Evolutionary conservation across 2,329 filamentous ascomycete species (phyloP), one percentile per base, ranked within the genome.

Genomic region (Talaromyces sp.): DNA sequence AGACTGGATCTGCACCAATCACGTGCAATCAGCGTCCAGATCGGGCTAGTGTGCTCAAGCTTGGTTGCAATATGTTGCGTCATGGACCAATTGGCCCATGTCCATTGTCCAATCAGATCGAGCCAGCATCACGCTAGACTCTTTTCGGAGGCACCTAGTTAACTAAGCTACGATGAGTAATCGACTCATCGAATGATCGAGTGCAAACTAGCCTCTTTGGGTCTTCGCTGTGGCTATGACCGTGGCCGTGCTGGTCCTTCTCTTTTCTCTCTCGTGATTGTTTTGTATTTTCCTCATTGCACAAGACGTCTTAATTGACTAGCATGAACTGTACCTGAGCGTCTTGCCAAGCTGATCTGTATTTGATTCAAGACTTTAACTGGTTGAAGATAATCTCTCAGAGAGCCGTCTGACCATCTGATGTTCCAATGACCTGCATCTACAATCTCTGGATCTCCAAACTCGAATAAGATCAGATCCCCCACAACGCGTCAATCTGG

Each of bases 11-110:
- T 11, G 15, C 48, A 28, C 33, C 48, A 37, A 39, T 52, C 48
- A 52, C 33, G 48, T 52, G 48, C 25, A 35, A 2, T 15, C 1
- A 2, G 5, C 5, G 2, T 52, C 33, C 21, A 2, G 21, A 52
- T 39, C 19, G 8, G 48, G 48, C 48, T 52, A 52, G 48, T 31
- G 7, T 19, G 33, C 3, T 5, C 10, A 25, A 48, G 45, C 45
- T 33, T 17, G 3, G 37, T 28, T 28, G 15, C 36, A n/a, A n/a
- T 7, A 4, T 35, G 28, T 46, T 57, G 54, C 54, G 54, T 57
- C 54, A 57, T 57, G 43, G 54, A 33, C n/a, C 54, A 50, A 56
- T 25, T 28, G n/a, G 15, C 8, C 8, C 6, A 11, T n/a, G n/a
- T n/a, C n/a, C n/a, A 28, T 28, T 28, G 25, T 28, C 25, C 25